Evolutionary conservation across 2,329 filamentous ascomycete genomes (phyloP), one percentile per base, ranked within the genome.

Genomic region (Hypoxylon sp.): DNA sequence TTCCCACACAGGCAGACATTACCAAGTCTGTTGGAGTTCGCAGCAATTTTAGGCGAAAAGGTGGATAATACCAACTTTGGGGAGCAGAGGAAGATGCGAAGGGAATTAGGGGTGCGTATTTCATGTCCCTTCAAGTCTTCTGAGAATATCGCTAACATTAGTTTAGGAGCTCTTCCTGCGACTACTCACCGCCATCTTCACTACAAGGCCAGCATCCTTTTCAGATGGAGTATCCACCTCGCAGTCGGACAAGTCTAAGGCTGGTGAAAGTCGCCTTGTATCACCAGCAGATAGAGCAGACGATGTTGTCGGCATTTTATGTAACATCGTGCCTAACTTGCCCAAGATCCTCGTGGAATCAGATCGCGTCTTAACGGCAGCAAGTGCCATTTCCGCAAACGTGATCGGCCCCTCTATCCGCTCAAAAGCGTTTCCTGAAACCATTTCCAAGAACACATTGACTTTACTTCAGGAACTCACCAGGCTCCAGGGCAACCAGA

Each of bases 1-100:
- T 93, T 99, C 74, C 96, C 96, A 2, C 95, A 99, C 80, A 87
- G 96, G 60, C 94, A 97, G 75, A 95, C 94, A 6, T 80, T 99
- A 39, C 92, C 96, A 5, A 89, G 90, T 54, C 82, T 99, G 46
- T 82, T 99, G 11, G 92, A 97, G 72, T 97, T 98, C 74, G 91
- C 93, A 0, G 91, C 92, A 0, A 92, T 97, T 39, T 82, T 99
- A 37, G 95, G 96, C 1, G 91, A 96, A 76, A 99, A 99, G 82
- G 91, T 98, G 52, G 94, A 97, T 77, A 97, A 99, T 73, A 99
- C 95, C 11, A 97, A 94, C 73, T 98, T 97, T 79, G 95, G 95
- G 32, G 95, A 98, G 80, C 93, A 97, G 79, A 87, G 90, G 54
- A 94, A 91, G 78, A 97, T 97, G 93, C 88, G 94, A 66, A 88